phyloP scores from a whole-genome alignment of 495 filamentous ascomycete genomes.

The Talaromyces nanjingensis region DNA sequence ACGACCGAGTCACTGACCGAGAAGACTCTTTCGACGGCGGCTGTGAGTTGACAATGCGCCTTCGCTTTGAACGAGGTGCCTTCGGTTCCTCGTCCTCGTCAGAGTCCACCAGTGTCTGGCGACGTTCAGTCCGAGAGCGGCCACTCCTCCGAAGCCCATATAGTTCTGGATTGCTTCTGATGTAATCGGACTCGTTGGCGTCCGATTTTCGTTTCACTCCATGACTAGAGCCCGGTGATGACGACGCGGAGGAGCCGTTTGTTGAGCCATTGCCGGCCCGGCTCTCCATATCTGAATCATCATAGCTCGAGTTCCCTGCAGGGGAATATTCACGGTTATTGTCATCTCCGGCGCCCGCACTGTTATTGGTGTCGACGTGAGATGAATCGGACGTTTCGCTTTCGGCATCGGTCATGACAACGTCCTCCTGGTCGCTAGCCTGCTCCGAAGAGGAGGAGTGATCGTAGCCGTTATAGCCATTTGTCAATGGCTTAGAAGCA shows the following conservation, averaged over 20 bases:
- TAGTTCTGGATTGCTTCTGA: slow-evolving; percentile 87
- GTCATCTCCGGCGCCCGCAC: slow-evolving; percentile 51
- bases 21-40: slow-evolving; percentile 37
- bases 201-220: slow-evolving; percentile 71
- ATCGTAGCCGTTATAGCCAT: slow-evolving; percentile 32
- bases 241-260: slow-evolving; percentile 38
- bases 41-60: slow-evolving; percentile 32
- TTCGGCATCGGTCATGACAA: slow-evolving; percentile 41
- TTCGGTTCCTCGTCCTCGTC: slow-evolving; percentile 52
- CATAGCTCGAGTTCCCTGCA: slow-evolving; percentile 54
- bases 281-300: slow-evolving; percentile 66
- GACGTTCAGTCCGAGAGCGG: slow-evolving; percentile 45
- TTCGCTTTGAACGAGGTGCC: slow-evolving; percentile 33
- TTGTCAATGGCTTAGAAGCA: slow-evolving; percentile 25
- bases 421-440: slow-evolving; percentile 28
- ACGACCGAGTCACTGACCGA: slow-evolving; percentile 35
- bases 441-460: slow-evolving; percentile 32
- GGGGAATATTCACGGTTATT: slow-evolving; percentile 53
- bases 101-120: slow-evolving; percentile 64
- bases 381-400: slow-evolving; percentile 44
- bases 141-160: slow-evolving; percentile 90
- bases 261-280: slow-evolving; percentile 38
- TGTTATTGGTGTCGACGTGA: slow-evolving; percentile 35
- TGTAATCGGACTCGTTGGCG: slow-evolving; percentile 73
- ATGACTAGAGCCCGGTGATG: slow-evolving; percentile 57